Evolutionary conservation across 345 rosid species (phyloP).

Genomic region (Firmiana major): DNA sequence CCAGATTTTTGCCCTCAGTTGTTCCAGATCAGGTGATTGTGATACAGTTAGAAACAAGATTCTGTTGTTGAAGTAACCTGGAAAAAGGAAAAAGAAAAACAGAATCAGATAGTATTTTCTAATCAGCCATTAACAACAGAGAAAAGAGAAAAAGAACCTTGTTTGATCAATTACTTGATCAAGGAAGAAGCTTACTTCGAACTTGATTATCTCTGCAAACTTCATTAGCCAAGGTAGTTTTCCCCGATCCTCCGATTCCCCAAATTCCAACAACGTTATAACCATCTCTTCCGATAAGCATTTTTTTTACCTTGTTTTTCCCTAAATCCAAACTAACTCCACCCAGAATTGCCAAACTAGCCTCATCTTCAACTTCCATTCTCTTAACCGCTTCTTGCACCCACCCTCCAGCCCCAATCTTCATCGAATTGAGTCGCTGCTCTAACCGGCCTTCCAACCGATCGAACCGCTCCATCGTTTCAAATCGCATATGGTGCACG

Average conservation of each 20-base stretch:
- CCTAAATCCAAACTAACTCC: slow-evolving; percentile 60
- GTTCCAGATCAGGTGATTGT: slow-evolving; percentile 69
- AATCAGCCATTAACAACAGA: not conserved
- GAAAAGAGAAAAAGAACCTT: not conserved
- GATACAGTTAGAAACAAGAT: slow-evolving; percentile 77
- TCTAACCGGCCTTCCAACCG: slow-evolving; percentile 45
- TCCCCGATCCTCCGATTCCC: slow-evolving; percentile 92
- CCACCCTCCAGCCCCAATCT: slow-evolving; percentile 63
- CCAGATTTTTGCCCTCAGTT: slow-evolving; percentile 40
- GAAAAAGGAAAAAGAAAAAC: slow-evolving; percentile 10
- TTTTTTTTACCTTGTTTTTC: slow-evolving; percentile 67
- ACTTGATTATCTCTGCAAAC: slow-evolving; percentile 57
- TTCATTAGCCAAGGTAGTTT: slow-evolving; percentile 80
- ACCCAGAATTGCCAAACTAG: slow-evolving; percentile 32
- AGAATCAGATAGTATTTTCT: not conserved
- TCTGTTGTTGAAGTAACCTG: slow-evolving; percentile 52
- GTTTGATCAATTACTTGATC: not conserved
- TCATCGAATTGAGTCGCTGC: slow-evolving; percentile 54
- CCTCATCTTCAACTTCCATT: slow-evolving; percentile 41
- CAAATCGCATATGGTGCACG: slow-evolving; percentile 49
- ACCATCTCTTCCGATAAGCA: slow-evolving; percentile 45
- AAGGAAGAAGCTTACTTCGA: slow-evolving; percentile 40
- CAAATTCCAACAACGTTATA: slow-evolving; percentile 48
- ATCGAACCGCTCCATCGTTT: slow-evolving; percentile 46
- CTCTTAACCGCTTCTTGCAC: slow-evolving; percentile 50